Evolutionary conservation across 1,139 yeast genomes (phyloP).

Genomic region (Pichia sp.): DNA sequence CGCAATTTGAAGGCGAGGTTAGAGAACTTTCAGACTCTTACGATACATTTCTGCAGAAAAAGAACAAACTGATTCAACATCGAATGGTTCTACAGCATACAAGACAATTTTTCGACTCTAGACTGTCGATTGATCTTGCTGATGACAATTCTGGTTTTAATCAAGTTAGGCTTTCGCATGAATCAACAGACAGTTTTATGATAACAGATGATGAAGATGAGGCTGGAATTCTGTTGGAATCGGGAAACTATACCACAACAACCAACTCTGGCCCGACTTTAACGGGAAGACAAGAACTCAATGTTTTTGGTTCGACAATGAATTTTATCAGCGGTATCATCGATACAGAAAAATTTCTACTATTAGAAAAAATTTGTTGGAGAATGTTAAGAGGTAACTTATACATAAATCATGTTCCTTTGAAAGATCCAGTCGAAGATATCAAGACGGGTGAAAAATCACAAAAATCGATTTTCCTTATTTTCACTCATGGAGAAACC

Average conservation of each 20-base stretch:
- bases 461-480: slow-evolving; percentile 56
- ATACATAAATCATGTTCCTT: slow-evolving; percentile 62
- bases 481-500: slow-evolving; percentile 75
- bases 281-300: slow-evolving; percentile 18
- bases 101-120: slow-evolving; percentile 24
- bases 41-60: slow-evolving; percentile 29
- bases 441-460: slow-evolving; percentile 38
- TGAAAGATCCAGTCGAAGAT: slow-evolving; percentile 49
- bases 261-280: neutral
- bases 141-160: slow-evolving; percentile 18
- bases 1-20: slow-evolving; percentile 34
- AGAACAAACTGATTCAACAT: slow-evolving; percentile 35
- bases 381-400: slow-evolving; percentile 70
- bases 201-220: slow-evolving; percentile 19
- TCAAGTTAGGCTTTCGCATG: slow-evolving; percentile 21
- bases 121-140: slow-evolving; percentile 23
- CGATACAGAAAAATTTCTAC: slow-evolving; percentile 56
- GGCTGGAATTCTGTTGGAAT: slow-evolving; percentile 11
- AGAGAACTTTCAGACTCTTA: slow-evolving; percentile 36
- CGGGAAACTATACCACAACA: slow-evolving; percentile 8
- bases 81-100: slow-evolving; percentile 37
- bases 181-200: slow-evolving; percentile 21
- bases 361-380: slow-evolving; percentile 87
- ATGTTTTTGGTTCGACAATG: slow-evolving; percentile 26
- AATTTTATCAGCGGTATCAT: slow-evolving; percentile 78